phyloP scores from a whole-genome alignment of 108 stramenopile genomes.

The Schizochytrium sp. region DNA sequence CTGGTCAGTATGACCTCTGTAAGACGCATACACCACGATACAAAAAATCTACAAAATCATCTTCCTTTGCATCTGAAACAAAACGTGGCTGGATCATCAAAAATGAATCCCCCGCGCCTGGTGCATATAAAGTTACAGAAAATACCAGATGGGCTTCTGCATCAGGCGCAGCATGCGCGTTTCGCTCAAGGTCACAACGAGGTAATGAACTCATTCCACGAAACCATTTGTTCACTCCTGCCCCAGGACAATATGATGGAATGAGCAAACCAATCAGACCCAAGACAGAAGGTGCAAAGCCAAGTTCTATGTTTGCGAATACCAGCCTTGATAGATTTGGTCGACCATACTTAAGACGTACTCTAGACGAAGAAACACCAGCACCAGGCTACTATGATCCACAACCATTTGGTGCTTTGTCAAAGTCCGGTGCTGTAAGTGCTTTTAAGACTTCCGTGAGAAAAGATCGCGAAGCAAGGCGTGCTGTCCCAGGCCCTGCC shows the following conservation, averaged over 20 bases:
- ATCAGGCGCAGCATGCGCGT: neutral
- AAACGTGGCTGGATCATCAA: neutral
- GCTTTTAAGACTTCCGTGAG: conserved; percentile 18
- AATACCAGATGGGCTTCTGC: conserved; percentile 28
- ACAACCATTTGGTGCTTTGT: neutral
- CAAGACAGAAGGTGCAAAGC: neutral
- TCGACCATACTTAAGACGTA: neutral
- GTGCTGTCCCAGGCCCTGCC: neutral
- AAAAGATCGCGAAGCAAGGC: neutral
- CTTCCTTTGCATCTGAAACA: neutral
- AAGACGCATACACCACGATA: conserved; percentile 15
- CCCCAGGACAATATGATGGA: neutral
- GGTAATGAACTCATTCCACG: conserved; percentile 7
- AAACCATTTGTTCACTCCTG: neutral
- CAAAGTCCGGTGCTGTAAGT: neutral
- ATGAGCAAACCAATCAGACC: conserved; percentile 19
- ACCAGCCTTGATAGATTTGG: conserved; percentile 3
- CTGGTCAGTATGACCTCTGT: conserved; percentile 12
- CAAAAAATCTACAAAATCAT: neutral
- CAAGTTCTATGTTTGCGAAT: conserved; percentile 28
- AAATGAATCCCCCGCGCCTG: neutral
- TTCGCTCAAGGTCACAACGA: neutral
- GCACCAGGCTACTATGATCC: neutral
- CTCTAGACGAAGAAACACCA: neutral
- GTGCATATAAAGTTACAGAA: neutral